Percentiles rank a stretch among this genome's conserved stretches.
Evolutionary conservation across 225 moss, liverwort and hornwort genomes (phyloP).

Genomic region (Antitrichia curtipendula): DNA sequence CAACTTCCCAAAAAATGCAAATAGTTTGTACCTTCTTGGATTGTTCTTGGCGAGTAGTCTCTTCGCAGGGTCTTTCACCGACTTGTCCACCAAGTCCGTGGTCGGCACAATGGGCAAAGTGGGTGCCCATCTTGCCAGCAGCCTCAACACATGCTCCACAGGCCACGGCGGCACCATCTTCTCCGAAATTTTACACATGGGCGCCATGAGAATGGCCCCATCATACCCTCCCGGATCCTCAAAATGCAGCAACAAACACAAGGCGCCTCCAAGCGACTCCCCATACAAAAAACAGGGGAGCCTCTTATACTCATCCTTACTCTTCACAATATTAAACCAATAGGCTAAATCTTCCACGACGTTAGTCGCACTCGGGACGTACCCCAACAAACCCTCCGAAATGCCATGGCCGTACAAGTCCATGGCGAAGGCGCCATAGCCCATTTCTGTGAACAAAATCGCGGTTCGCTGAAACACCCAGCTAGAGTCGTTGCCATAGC

Average conservation of each 20-base stretch:
- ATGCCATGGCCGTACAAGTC: conserved; percentile 78
- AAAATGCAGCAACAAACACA: conserved; percentile 76
- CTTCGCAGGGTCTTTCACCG: conserved; percentile 71
- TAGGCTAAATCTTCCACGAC: conserved; percentile 41
- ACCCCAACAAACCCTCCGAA: conserved; percentile 61
- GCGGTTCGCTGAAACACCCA: conserved; percentile 90
- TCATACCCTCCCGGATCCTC: conserved; percentile 48
- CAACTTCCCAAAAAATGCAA: background rate
- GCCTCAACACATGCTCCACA: conserved; percentile 36
- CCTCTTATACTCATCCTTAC: conserved; percentile 21
- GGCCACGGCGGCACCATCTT: conserved; percentile 78
- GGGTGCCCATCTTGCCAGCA: conserved; percentile 56
- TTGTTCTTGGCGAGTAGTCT: conserved; percentile 64
- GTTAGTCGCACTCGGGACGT: conserved; percentile 35
- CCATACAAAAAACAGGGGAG: conserved; percentile 74
- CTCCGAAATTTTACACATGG: conserved; percentile 93
- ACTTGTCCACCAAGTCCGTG: conserved; percentile 64
- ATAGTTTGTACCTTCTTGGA: conserved; percentile 22
- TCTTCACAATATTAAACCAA: conserved; percentile 38
- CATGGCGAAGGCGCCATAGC: conserved; percentile 65
- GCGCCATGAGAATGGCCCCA: conserved; percentile 81
- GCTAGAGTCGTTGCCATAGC: conserved; percentile 79
- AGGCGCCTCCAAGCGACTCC: conserved; percentile 75
- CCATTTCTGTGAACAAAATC: conserved; percentile 70
- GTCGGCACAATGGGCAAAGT: conserved; percentile 80